A percentile compares a stretch with the other conserved stretches of the same genome.
phyloP scores from a whole-genome alignment of 2,329 filamentous ascomycete species.

The Penicillium sp. region DNA sequence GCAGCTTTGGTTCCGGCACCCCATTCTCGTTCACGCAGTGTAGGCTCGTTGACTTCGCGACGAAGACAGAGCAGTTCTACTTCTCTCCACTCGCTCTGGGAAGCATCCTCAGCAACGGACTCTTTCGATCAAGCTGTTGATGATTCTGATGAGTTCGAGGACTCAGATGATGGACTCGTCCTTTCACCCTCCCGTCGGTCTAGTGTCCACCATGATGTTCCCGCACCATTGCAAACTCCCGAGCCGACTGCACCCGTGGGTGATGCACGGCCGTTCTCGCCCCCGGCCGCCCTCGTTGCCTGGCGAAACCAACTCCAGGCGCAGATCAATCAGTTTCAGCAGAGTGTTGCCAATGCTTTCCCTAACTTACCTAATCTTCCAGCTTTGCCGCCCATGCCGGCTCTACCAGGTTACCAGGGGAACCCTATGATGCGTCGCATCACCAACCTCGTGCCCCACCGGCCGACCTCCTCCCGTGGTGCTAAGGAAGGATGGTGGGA shows the following conservation, averaged over 20 bases:
- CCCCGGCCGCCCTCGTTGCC: constrained; percentile 68
- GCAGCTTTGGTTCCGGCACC: constrained; percentile 66
- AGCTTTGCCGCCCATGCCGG: constrained; percentile 64
- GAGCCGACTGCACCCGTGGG: constrained; percentile 34
- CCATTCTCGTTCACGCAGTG: constrained; percentile 70
- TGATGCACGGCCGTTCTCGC: constrained; percentile 48
- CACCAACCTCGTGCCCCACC: constrained; percentile 73
- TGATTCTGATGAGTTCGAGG: constrained; percentile 41
- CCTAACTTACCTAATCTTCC: constrained; percentile 68
- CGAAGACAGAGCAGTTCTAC: constrained; percentile 65
- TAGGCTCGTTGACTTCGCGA: constrained; percentile 59
- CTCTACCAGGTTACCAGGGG: constrained; percentile 73
- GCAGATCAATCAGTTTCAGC: constrained; percentile 78
- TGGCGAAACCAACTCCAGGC: constrained; percentile 75
- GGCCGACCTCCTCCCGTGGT: constrained; percentile 55
- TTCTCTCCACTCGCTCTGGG: constrained; percentile 71
- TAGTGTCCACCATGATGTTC: constrained; percentile 41
- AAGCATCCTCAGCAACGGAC: constrained; percentile 55
- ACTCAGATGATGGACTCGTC: constrained; percentile 33
- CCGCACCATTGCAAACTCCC: constrained; percentile 27
- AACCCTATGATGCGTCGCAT: constrained; percentile 75
- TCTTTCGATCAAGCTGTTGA: constrained; percentile 51
- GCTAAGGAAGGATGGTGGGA: constrained; percentile 67
- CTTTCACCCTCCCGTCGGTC: constrained; percentile 41
- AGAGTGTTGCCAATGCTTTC: constrained; percentile 69